A percentile compares a stretch with the other conserved stretches of the same genome.
Evolutionary conservation across 306 rosid genomes (phyloP).

Genomic region (Acacia confusa): DNA sequence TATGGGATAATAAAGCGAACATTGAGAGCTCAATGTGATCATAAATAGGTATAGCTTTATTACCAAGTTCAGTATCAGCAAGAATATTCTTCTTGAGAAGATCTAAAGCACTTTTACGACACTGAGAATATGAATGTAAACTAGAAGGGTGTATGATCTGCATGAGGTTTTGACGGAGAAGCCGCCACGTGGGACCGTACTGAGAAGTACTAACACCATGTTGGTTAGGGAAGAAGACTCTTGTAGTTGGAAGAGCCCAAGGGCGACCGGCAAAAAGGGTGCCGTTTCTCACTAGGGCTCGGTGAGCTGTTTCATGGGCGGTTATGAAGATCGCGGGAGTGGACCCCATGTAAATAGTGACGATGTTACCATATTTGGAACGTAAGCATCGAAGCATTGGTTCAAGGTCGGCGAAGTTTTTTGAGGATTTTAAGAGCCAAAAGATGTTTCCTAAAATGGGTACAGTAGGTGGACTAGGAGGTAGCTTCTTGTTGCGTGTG

Average conservation of each 20-base stretch:
- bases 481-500: constrained; percentile 30
- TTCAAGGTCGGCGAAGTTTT: constrained; percentile 47
- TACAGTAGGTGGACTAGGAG: constrained; percentile 51
- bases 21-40: constrained; percentile 36
- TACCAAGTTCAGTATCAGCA: constrained; percentile 19
- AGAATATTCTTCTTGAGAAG: constrained; percentile 23
- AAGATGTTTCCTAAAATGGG: constrained; percentile 49
- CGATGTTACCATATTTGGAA: constrained; percentile 47
- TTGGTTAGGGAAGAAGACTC: constrained; percentile 40
- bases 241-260: constrained; percentile 29
- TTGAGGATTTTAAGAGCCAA: constrained; percentile 52
- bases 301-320: constrained; percentile 44
- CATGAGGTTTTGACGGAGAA: constrained; percentile 49
- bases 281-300: constrained; percentile 47
- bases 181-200: constrained; percentile 48
- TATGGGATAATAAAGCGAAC: constrained; percentile 33
- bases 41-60: constrained; percentile 18
- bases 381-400: constrained; percentile 41
- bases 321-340: constrained; percentile 51
- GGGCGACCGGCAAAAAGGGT: constrained; percentile 51
- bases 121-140: constrained; percentile 32
- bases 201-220: constrained; percentile 30
- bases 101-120: constrained; percentile 41
- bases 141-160: constrained; percentile 42
- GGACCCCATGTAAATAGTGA: constrained; percentile 48